Conservation (phyloP, 208 protist species). For the Spongospora subterranea region DNA sequence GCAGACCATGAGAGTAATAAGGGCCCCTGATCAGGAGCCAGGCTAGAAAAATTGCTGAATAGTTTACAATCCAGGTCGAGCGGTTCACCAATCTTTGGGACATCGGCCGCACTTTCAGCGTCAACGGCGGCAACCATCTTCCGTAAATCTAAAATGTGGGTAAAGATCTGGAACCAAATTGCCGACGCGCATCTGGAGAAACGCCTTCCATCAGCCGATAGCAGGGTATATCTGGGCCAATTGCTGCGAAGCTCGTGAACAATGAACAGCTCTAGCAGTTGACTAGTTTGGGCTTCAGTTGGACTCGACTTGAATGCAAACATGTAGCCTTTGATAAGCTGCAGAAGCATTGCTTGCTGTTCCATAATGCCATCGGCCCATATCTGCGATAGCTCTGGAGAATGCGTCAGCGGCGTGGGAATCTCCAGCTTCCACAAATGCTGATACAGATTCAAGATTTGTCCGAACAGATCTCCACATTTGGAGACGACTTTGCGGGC, state of each 20-base stretch:
- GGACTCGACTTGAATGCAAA: not conserved
- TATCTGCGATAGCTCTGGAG: not conserved
- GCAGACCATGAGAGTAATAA: not conserved
- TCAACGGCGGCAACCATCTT: not conserved
- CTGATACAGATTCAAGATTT: not conserved
- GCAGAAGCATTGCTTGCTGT: not conserved
- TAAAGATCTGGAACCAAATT: not conserved
- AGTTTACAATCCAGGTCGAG: not conserved
- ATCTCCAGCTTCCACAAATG: not conserved
- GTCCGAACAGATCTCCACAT: not conserved
- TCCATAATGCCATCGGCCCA: conserved; percentile 33
- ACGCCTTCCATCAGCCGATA: conserved; percentile 3
- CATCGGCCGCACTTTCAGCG: not conserved
- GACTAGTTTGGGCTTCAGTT: not conserved
- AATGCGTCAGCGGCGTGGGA: not conserved
- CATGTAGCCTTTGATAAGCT: not conserved
- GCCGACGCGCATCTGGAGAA: not conserved
- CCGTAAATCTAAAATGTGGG: not conserved
- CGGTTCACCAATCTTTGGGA: not conserved
- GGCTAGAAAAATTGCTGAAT: not conserved
- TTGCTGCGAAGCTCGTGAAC: not conserved
- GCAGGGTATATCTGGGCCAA: not conserved
- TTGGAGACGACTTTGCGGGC: not conserved
- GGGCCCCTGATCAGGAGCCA: not conserved
- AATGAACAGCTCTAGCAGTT: not conserved